A percentile compares a stretch with the other conserved stretches of the same genome.
Evolutionary conservation across 306 rosid genomes (phyloP).

Genomic region (Cicer chorassanicum): DNA sequence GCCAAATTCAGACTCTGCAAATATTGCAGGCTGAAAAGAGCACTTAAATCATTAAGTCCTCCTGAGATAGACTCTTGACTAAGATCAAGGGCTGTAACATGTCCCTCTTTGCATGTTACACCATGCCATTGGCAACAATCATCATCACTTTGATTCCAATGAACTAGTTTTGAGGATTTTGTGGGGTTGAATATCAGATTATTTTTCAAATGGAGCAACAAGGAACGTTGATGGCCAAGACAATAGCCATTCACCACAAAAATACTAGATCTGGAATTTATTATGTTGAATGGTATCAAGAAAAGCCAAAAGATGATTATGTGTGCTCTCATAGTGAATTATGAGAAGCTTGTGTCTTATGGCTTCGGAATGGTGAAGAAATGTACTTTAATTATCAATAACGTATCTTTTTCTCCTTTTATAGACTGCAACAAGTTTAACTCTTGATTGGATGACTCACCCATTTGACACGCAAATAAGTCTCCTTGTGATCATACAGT

Average conservation of each 20-base stretch:
- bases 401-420: background rate
- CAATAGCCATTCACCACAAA: background rate
- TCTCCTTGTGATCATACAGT: no score
- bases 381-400: background rate
- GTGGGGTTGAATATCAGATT: background rate
- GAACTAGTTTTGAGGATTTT: conserved; percentile 15
- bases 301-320: background rate
- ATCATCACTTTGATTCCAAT: conserved; percentile 35
- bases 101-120: conserved; percentile 46
- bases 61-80: conserved; percentile 37
- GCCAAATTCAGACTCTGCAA: conserved; percentile 46
- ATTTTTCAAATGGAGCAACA: conserved; percentile 32
- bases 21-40: conserved; percentile 36
- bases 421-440: background rate
- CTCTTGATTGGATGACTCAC: background rate
- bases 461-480: no score
- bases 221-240: conserved; percentile 8
- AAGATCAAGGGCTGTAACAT: conserved; percentile 37
- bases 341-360: background rate
- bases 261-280: background rate
- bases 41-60: conserved; percentile 34
- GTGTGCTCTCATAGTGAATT: conserved; percentile 28
- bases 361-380: background rate
- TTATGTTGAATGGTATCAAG: background rate
- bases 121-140: conserved; percentile 63